Conservation (phyloP, 257 asterid species). For the Nicotiana sylvestris region DNA sequence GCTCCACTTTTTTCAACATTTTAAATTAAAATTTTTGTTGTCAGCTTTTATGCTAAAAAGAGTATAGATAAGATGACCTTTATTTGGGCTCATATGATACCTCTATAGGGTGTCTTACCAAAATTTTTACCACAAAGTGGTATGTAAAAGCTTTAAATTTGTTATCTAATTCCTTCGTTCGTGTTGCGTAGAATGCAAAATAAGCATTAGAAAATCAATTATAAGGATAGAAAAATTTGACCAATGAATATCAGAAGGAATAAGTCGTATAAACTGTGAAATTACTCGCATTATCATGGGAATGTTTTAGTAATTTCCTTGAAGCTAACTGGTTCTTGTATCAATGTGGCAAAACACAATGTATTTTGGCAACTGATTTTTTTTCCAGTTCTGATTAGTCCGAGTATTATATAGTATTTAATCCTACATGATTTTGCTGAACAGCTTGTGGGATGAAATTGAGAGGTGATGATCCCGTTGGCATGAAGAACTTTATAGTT, state of each 20-base stretch:
- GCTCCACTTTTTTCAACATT: background rate
- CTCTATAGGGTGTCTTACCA: background rate
- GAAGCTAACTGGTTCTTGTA: background rate
- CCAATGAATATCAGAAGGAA: background rate
- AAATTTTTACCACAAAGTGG: background rate
- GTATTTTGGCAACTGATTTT: background rate
- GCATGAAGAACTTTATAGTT: constrained; percentile 75
- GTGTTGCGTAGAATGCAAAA: background rate
- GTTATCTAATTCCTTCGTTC: background rate
- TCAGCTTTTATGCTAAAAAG: background rate
- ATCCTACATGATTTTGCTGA: background rate
- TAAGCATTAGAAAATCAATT: background rate
- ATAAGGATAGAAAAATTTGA: background rate
- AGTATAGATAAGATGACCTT: background rate
- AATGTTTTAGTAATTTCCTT: background rate
- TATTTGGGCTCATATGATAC: background rate
- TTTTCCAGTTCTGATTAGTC: background rate
- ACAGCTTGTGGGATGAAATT: constrained; percentile 97
- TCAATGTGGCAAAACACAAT: background rate
- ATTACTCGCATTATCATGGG: background rate
- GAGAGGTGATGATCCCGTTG: constrained; percentile 90
- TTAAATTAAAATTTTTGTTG: background rate
- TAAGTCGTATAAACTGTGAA: background rate
- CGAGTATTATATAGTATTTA: background rate
- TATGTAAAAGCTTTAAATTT: background rate